Percentiles rank a stretch among this genome's conserved stretches.
Conservation (phyloP, 2,329 filamentous ascomycete species). For the Hansfordia pulvinata region DNA sequence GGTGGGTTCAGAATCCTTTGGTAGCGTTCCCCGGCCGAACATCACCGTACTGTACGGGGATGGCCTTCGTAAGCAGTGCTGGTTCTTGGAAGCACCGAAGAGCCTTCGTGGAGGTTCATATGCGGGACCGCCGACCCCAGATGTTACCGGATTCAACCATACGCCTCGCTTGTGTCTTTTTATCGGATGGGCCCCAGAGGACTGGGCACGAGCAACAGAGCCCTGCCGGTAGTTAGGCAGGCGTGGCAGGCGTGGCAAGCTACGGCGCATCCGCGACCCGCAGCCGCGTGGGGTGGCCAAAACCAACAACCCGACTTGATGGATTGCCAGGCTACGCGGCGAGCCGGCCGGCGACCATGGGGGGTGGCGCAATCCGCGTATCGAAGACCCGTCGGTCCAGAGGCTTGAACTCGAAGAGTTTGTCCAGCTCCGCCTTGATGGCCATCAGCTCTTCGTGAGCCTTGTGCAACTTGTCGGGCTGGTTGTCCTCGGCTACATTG, state of each 20-base stretch:
- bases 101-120: no score
- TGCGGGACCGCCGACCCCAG: no score
- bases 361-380: slow-evolving; percentile 14
- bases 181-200: no score
- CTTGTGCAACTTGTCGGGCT: slow-evolving; percentile 42
- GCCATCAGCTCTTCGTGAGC: slow-evolving; percentile 35
- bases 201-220: not conserved
- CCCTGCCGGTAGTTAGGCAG: not conserved
- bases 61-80: no score
- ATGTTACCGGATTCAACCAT: not conserved
- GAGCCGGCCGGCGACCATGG: no score
- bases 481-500: slow-evolving; percentile 40
- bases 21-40: no score
- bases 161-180: no score
- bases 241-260: not conserved
- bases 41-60: no score
- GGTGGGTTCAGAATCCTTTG: no score
- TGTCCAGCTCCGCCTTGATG: slow-evolving; percentile 57
- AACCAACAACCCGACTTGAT: not conserved
- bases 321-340: not conserved
- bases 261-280: no score
- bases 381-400: slow-evolving; percentile 37
- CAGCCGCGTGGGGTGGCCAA: not conserved
- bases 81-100: no score
- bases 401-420: slow-evolving; percentile 71